Percentiles rank a stretch among this genome's conserved stretches.
Conservation (phyloP, 2,329 filamentous ascomycete genomes). For the Colletotrichum liaoningense region DNA sequence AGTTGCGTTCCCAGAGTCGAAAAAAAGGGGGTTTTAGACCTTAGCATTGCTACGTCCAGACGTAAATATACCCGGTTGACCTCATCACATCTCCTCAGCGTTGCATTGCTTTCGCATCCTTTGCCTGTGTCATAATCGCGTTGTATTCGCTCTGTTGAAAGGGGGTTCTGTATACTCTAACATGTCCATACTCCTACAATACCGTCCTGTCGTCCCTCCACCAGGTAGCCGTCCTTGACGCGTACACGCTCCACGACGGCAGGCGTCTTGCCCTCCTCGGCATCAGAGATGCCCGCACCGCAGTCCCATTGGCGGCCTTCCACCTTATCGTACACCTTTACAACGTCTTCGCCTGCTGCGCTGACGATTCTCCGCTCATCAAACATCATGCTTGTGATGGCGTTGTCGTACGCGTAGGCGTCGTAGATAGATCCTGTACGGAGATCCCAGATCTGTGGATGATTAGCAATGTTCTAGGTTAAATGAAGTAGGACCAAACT, state of each 20-base stretch:
- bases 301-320: conserved; percentile 98
- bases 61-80: not conserved
- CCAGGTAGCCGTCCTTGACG: conserved; percentile 92
- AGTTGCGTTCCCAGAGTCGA: not conserved
- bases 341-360: conserved; percentile 90
- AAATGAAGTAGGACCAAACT: conserved; percentile 51
- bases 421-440: conserved; percentile 95
- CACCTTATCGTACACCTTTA: conserved; percentile 98
- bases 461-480: not conserved
- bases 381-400: conserved; percentile 97
- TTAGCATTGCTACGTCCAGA: not conserved
- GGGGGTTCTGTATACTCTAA: conserved; percentile 43
- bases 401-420: conserved; percentile 93
- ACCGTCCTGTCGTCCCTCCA: conserved; percentile 90
- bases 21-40: not conserved
- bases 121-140: conserved; percentile 14
- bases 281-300: conserved; percentile 81
- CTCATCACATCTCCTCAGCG: not conserved
- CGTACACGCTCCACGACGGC: conserved; percentile 86
- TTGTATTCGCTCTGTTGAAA: conserved; percentile 31
- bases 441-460: conserved; percentile 95
- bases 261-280: conserved; percentile 72
- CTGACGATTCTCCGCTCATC: conserved; percentile 89
- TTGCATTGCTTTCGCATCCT: not conserved
- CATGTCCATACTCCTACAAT: conserved; percentile 93